phyloP scores from a whole-genome alignment of 2,329 filamentous ascomycete genomes.

The Pochonia chlamydosporia region DNA sequence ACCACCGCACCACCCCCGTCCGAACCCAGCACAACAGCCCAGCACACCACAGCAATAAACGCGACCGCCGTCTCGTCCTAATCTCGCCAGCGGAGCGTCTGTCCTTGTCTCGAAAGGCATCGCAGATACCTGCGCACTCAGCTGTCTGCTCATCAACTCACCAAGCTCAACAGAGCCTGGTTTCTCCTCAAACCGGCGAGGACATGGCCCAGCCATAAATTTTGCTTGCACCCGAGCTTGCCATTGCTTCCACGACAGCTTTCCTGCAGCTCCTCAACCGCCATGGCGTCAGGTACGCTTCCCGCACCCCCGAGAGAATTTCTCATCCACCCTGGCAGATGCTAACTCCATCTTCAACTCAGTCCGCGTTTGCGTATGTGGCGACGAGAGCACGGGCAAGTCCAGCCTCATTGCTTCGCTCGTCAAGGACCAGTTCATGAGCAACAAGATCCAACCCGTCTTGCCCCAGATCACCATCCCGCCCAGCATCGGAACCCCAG shows the following conservation, averaged over 20 bases:
- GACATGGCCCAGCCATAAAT: slow-evolving; percentile 13
- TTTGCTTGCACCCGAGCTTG: slow-evolving; percentile 2
- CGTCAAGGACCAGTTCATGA: slow-evolving; percentile 95
- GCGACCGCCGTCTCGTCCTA: background rate
- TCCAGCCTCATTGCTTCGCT: slow-evolving; percentile 90
- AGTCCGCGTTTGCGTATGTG: slow-evolving; percentile 93
- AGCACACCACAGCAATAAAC: background rate
- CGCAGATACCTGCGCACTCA: background rate
- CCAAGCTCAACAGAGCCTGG: background rate
- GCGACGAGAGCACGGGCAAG: slow-evolving; percentile 93
- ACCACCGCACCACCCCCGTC: background rate
- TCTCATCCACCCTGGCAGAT: background rate
- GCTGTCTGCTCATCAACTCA: background rate
- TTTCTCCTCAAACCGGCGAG: slow-evolving; percentile 1
- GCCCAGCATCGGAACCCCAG: slow-evolving; percentile 84
- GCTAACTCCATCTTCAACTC: slow-evolving; percentile 6
- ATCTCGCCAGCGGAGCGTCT: background rate
- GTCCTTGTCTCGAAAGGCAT: background rate
- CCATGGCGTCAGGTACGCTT: slow-evolving; percentile 21
- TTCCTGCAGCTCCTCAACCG: slow-evolving; percentile 7
- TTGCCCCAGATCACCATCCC: slow-evolving; percentile 94
- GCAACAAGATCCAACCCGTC: slow-evolving; percentile 89
- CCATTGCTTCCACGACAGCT: slow-evolving; percentile 3
- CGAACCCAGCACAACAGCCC: too few species aligned
- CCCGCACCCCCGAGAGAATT: background rate